Conservation (phyloP, 768 basidiomycete species). For the Russula sp. region DNA sequence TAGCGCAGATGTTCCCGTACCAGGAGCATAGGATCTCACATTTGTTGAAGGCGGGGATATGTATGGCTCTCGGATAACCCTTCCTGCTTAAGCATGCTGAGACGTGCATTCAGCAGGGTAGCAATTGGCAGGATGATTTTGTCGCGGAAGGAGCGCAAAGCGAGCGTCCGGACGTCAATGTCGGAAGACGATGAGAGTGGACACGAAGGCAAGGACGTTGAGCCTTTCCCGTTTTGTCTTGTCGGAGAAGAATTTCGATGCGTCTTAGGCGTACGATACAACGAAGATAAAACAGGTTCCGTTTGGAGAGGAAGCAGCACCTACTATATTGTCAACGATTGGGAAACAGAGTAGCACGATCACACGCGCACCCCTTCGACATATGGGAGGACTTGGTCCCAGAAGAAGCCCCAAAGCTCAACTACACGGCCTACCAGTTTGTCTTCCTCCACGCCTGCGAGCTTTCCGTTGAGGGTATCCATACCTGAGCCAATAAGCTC, state of each 20-base stretch:
- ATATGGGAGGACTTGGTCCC: conserved; percentile 83
- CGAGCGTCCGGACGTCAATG: conserved; percentile 79
- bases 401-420: conserved; percentile 91
- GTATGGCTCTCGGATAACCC: conserved; percentile 47
- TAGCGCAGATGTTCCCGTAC: neutral
- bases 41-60: conserved; percentile 73
- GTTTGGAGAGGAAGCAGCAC: conserved; percentile 57
- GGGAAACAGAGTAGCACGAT: conserved; percentile 35
- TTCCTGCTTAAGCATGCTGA: conserved; percentile 54
- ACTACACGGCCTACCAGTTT: conserved; percentile 72
- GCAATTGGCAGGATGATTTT: conserved; percentile 65
- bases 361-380: conserved; percentile 69
- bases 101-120: conserved; percentile 47
- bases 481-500: conserved; percentile 85
- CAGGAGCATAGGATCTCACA: conserved; percentile 39
- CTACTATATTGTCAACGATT: conserved; percentile 28
- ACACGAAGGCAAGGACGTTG: conserved; percentile 33
- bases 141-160: conserved; percentile 75
- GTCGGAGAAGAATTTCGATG: conserved; percentile 43
- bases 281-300: conserved; percentile 56
- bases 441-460: conserved; percentile 70
- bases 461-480: conserved; percentile 85
- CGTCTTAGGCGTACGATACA: conserved; percentile 54
- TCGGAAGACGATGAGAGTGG: conserved; percentile 38
- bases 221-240: conserved; percentile 44